Evolutionary conservation across 148 eudicot genomes (phyloP).

Genomic region (Simmondsia chinensis): DNA sequence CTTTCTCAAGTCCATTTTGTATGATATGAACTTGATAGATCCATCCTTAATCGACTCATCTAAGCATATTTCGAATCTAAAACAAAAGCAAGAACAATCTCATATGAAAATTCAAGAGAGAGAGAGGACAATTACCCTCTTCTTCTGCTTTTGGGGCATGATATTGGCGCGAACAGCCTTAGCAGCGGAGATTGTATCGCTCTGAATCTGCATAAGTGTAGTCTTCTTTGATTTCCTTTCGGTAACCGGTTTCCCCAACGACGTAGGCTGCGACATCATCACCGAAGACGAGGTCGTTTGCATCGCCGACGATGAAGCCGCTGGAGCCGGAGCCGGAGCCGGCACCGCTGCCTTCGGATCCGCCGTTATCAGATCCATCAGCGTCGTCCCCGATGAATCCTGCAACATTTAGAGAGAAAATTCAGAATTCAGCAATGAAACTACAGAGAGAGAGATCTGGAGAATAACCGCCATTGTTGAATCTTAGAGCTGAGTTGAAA

Average conservation of each 20-base stretch:
- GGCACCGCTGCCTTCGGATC: constrained; percentile 46
- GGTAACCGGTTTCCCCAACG: constrained; percentile 33
- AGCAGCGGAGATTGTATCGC: constrained; percentile 92
- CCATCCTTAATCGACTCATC: too few relatives aligned
- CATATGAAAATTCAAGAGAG: neutral
- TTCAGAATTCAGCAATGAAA: neutral
- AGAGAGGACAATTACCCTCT: constrained; percentile 31
- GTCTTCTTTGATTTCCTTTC: constrained; percentile 64
- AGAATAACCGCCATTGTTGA: constrained; percentile 7
- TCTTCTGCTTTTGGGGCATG: constrained; percentile 78
- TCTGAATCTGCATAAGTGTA: constrained; percentile 85
- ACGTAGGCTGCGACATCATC: constrained; percentile 19
- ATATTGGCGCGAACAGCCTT: constrained; percentile 84
- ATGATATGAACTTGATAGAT: too few relatives aligned
- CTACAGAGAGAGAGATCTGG: neutral
- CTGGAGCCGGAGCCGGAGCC: constrained; percentile 18
- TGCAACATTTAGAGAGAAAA: constrained; percentile 10
- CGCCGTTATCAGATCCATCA: constrained; percentile 88
- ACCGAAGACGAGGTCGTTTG: constrained; percentile 18
- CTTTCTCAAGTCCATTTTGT: too few relatives aligned
- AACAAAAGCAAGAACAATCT: neutral
- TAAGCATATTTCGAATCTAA: too few relatives aligned
- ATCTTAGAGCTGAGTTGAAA: too few relatives aligned
- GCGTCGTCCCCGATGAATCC: constrained; percentile 85
- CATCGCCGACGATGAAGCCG: constrained; percentile 28